phyloP scores from a whole-genome alignment of 192 early-diverging fungal genomes.

The Coemansia sp. region DNA sequence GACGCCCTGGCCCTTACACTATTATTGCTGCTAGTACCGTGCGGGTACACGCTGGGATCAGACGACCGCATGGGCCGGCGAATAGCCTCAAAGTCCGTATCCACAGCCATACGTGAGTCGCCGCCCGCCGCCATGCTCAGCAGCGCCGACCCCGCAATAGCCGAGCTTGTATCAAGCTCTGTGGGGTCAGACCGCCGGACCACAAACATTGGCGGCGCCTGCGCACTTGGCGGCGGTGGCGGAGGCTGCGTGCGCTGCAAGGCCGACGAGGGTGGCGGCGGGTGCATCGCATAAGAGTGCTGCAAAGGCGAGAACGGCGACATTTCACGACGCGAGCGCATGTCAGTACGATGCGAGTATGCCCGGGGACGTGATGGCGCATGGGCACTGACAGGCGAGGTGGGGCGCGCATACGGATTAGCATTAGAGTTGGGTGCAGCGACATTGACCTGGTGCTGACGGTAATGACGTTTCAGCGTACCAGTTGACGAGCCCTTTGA shows the following conservation, averaged over 20 bases:
- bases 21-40: constrained; percentile 4
- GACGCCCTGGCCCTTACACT: not conserved
- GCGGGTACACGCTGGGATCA: constrained; percentile 48
- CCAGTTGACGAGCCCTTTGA: constrained; percentile 58
- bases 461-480: constrained; percentile 58
- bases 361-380: constrained; percentile 41
- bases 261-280: not conserved
- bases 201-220: constrained; percentile 5
- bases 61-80: constrained; percentile 45
- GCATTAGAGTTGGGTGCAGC: constrained; percentile 19
- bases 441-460: constrained; percentile 54
- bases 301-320: constrained; percentile 39
- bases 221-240: constrained; percentile 5
- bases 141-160: constrained; percentile 54
- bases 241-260: not conserved
- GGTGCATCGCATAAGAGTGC: constrained; percentile 4
- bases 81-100: constrained; percentile 8
- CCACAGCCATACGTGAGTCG: constrained; percentile 33
- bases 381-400: constrained; percentile 14
- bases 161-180: constrained; percentile 50
- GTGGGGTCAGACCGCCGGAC: constrained; percentile 8
- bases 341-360: constrained; percentile 53
- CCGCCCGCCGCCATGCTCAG: constrained; percentile 57
- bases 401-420: constrained; percentile 17
- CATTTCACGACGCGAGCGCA: constrained; percentile 32